Evolutionary conservation across 805 yeast species (phyloP), one percentile per base, ranked within the genome.

Genomic region (Wickerhamia fluorescens): DNA sequence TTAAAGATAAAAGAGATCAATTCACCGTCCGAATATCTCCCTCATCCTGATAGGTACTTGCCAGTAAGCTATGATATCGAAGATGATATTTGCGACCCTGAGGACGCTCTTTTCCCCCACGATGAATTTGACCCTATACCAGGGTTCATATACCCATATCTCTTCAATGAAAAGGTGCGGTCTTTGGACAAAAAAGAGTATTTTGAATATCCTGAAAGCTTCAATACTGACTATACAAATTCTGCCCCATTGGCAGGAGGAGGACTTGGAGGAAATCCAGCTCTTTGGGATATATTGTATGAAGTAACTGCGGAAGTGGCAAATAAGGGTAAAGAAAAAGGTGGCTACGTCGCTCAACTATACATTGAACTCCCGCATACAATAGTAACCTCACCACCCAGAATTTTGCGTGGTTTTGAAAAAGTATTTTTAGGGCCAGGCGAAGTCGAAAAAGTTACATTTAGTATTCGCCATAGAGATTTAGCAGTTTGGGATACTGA

Each of bases 251-350:
- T 61, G 10, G 47, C 59, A 3, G 68, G 69, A 6, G 81, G 81
- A 13, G 73, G 71, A 0, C 37, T 68, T 13, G 80, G 79, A 0
- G 80, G 82, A 1, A 73, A 74, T 45, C 75, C 74, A 5, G 77
- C 71, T 0, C 55, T 75, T 21, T 75, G 78, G 78, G 72, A 72
- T 24, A 53, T 53, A 2, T 49, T 70, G 25, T 70, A 69, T 40
- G 47, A 59, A 27, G 71, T 71, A 3, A 49, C 52, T 19, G 75
- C 66, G 2, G 49, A 44, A 13, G 61, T 73, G n/a, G 52, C 57
- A 24, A 73, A 74, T 37, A 61, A 56, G 14, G 80, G 80, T 0
- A 51, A 53, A 6, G 43, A 45, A 17, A 51, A 49, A 11, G 78
- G 78, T 1, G 64, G 64, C 4, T 64, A 57, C 36, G 78, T 69